phyloP scores from a whole-genome alignment of 2,329 filamentous ascomycete species.

The Dactylonectria estremocensis region DNA sequence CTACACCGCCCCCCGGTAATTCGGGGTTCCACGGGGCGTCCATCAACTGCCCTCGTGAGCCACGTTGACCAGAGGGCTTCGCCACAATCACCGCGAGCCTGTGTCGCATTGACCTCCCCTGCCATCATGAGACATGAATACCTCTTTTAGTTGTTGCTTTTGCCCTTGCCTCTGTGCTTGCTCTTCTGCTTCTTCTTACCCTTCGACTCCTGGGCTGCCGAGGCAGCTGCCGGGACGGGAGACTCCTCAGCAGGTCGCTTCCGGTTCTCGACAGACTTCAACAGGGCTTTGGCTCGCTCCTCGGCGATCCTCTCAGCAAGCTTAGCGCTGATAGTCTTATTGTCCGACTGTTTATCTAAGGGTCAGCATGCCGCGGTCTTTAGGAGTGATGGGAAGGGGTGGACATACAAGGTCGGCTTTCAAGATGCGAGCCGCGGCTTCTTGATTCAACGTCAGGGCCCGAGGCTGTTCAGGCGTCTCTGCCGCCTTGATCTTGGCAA shows the following conservation, averaged over 20 bases:
- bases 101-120: background rate
- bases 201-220: constrained; percentile 34
- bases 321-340: constrained; percentile 66
- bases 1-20: too few species aligned
- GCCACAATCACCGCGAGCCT: too few species aligned
- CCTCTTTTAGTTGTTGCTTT: constrained; percentile 33
- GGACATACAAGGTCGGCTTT: constrained; percentile 81
- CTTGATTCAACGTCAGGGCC: constrained; percentile 75
- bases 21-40: too few species aligned
- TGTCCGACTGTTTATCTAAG: constrained; percentile 59
- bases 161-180: constrained; percentile 50
- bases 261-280: constrained; percentile 62
- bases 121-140: background rate
- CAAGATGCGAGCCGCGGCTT: constrained; percentile 85
- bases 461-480: constrained; percentile 74
- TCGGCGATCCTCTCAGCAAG: constrained; percentile 71
- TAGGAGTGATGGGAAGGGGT: background rate
- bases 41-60: too few species aligned
- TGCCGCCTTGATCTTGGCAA: constrained; percentile 87
- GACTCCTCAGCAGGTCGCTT: constrained; percentile 59
- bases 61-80: too few species aligned
- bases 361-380: constrained; percentile 34
- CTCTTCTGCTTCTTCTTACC: constrained; percentile 52
- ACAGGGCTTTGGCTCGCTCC: constrained; percentile 67
- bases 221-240: constrained; percentile 42